Base-by-base conservation (phyloP, 2,329 filamentous ascomycete genomes). In the Curvularia verruculosa region DNA sequence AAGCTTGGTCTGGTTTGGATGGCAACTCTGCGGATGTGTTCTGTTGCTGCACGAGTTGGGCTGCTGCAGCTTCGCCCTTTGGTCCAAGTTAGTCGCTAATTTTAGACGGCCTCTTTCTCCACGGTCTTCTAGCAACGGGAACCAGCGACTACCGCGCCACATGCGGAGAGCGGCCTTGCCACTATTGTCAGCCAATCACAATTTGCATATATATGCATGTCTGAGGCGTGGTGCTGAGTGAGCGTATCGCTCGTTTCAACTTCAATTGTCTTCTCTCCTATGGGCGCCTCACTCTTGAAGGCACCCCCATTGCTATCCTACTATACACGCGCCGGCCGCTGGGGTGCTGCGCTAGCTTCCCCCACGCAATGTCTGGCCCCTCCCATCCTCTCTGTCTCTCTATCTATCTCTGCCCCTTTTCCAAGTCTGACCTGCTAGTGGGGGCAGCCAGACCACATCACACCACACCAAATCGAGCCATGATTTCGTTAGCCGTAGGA, bases 301-400 rank as follows among this genome's bases (percentile, higher is more conserved):
- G 34, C 15, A n/a, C 34, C 61, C 56, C 34, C 62, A 58, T 65
- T 55, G 43, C 43, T 46, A 46, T 28, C 21, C 43, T 31, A 46
- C 60, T 59, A 56, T 73, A 73, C 70, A 71, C 45, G 57, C 63
- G 60, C 55, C 63, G 60, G 58, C 56, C 58, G 60, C 56, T 54
- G 64, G 63, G 66, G 67, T 71, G 71, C 70, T 73, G 71, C 71
- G 66, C 71, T 73, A 74, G 71, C 69, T 69, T 66, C 68, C 67
- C 68, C 67, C 63, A 65, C 49, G 54, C 58, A 37, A 44, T 52
- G 40, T 48, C 58, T 59, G 53, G 29, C 44, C 46, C 61, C 61
- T 15, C 24, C 3, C 18, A 4, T 18, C 15, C 40, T 26, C 26
- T 29, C 26, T 21, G 18, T 18, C 60, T 8, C 5, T 12, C 41